Base-by-base conservation (phyloP, 192 early-diverging fungal genomes). In the Umbelopsis sp. region DNA sequence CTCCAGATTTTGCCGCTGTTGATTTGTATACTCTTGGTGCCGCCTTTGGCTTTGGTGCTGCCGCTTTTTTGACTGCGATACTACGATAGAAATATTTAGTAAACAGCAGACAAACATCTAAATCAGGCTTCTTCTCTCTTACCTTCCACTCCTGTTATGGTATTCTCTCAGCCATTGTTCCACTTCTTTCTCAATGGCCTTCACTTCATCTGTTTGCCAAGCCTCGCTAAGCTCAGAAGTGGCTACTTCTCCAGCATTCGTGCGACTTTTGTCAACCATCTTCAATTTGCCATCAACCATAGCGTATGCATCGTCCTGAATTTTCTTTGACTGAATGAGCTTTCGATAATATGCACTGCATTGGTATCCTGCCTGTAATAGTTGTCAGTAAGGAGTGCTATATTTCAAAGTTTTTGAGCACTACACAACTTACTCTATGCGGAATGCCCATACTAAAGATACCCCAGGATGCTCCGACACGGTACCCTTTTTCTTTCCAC, bases 301-400 rank as follows among this genome's bases (percentile, higher is more conserved):
- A 7, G 70, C 71, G 68, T 87, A 87, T 4, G 82, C 78, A 20
- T 81, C 82, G 48, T 87, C 86, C 0, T 73, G 75, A 1, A 87
- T 46, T 22, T 53, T 80, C 3, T 77, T 78, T 7, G 74, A 71
- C 27, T 78, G 73, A 16, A 87, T 61, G 0, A 87, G 68, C 35
- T 82, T 85, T 1, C 86, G 77, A 50, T 87, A 87, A 47, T 87
- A 84, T 21, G 81, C 78, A 67, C 85, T 87, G 46, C 86, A 87
- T 47, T 85, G 84, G 50, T 87, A 87, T 49, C 86, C 86, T n/a
- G 85, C 76, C 71, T 77, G 37, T 15, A 3, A 49, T 1, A 74
- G 8, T 41, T 18, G n/a, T 37, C 15, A 71, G n/a, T 33, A 47
- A 20, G 2, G 9, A 41, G 3, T 0, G 27, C 6, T 30, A 30